phyloP scores from a whole-genome alignment of 2,329 filamentous ascomycete genomes.

The Pestalotiopsis sp. region DNA sequence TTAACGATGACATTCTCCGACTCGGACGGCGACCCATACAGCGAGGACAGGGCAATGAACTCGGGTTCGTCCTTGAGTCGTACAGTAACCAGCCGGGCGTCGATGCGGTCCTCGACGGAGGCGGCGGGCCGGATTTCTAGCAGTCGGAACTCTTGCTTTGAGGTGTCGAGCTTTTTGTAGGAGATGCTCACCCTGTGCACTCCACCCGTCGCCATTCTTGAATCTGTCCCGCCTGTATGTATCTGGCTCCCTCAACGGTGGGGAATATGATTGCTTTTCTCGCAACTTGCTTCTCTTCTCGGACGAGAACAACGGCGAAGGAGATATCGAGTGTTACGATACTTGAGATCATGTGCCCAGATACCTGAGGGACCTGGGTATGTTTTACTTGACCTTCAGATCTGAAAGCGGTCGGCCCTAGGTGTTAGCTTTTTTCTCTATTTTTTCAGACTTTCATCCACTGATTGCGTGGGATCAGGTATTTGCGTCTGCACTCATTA shows the following conservation, averaged over 20 bases:
- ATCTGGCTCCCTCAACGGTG: background rate
- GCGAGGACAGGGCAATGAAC: constrained; percentile 13
- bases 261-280: background rate
- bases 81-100: constrained; percentile 8
- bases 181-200: background rate
- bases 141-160: constrained; percentile 13
- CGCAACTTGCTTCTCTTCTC: background rate
- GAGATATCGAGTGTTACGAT: background rate
- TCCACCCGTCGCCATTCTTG: background rate
- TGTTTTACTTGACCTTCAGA: background rate
- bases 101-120: constrained; percentile 5
- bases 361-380: background rate
- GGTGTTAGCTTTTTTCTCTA: background rate
- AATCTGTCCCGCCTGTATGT: background rate
- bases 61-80: constrained; percentile 11
- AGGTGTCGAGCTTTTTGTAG: constrained; percentile 10
- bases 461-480: background rate
- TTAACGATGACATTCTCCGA: constrained; percentile 8
- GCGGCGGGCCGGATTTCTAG: constrained; percentile 10
- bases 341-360: background rate
- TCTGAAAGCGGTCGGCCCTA: background rate
- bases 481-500: background rate
- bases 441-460: background rate
- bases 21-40: constrained; percentile 8
- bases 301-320: background rate